Percentiles rank a stretch among this genome's conserved stretches.
These are phyloP conservation scores for Apium graveolens DNA, from an alignment of 129 eudicot species.

Conservation along the genomic window DNA sequence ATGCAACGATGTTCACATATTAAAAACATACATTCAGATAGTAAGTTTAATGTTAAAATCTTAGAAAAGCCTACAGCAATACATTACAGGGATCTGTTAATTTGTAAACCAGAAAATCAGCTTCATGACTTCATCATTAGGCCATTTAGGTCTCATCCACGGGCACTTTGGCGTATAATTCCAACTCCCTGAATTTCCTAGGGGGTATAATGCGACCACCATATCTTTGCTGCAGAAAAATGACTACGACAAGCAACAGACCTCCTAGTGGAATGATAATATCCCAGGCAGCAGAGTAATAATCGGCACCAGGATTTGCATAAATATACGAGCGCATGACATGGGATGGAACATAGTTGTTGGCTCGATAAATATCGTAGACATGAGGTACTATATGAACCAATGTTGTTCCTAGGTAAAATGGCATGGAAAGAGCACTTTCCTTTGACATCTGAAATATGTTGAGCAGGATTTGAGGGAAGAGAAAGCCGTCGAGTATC, in stretches of 20 bases:
- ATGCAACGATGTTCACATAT: not conserved
- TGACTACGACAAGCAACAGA: slow-evolving; percentile 32
- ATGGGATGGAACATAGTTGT: slow-evolving; percentile 18
- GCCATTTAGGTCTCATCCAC: slow-evolving; percentile 16
- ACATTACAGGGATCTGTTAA: not conserved
- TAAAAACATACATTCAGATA: not conserved
- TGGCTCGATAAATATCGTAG: slow-evolving; percentile 56
- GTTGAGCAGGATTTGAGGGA: slow-evolving; percentile 69
- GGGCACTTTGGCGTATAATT: slow-evolving; percentile 48
- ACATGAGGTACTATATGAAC: slow-evolving; percentile 59
- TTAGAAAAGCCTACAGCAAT: not conserved
- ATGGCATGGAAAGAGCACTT: slow-evolving; percentile 36
- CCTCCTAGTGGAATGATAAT: slow-evolving; percentile 39
- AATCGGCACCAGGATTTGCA: slow-evolving; percentile 43
- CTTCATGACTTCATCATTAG: not conserved
- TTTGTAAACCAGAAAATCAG: not conserved
- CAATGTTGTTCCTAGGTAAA: slow-evolving; percentile 54
- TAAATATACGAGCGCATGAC: slow-evolving; percentile 35
- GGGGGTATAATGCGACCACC: slow-evolving; percentile 58
- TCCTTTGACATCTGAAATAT: slow-evolving; percentile 37
- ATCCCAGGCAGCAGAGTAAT: slow-evolving; percentile 60
- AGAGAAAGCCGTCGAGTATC: slow-evolving; percentile 55
- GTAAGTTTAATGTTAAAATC: not conserved
- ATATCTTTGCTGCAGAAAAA: slow-evolving; percentile 56
- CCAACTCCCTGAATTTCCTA: slow-evolving; percentile 30